phyloP scores from a whole-genome alignment of 1,284 basidiomycete genomes.

The Tilletia setariae region DNA sequence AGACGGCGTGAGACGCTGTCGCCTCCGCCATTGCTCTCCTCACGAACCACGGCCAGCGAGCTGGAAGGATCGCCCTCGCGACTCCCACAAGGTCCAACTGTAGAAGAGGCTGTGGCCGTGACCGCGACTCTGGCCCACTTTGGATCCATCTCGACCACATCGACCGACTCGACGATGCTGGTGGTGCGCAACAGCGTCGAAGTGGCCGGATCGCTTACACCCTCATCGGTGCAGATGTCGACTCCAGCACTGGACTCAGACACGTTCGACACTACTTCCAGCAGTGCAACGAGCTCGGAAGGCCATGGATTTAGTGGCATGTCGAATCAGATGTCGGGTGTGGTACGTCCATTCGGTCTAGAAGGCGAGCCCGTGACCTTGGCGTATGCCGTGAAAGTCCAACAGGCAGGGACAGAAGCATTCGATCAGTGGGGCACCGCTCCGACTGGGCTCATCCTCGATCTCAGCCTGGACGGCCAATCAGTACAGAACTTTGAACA shows the following conservation, averaged over 20 bases:
- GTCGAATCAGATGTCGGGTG: too few relatives aligned
- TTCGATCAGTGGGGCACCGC: slow-evolving; percentile 5
- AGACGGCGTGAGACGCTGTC: too few relatives aligned
- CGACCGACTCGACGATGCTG: background rate
- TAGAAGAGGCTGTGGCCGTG: background rate
- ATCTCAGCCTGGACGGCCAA: background rate
- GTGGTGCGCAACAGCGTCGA: slow-evolving; percentile 4
- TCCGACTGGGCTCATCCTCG: background rate
- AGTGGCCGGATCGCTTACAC: background rate
- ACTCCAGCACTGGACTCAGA: background rate
- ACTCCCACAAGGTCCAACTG: background rate
- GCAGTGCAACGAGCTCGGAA: background rate
- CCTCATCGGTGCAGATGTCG: background rate
- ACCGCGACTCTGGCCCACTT: background rate
- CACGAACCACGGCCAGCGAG: too few relatives aligned
- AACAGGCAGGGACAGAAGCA: too few relatives aligned
- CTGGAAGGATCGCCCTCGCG: too few relatives aligned
- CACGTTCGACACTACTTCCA: background rate
- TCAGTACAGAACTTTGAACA: background rate
- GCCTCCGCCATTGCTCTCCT: too few relatives aligned
- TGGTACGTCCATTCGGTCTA: too few relatives aligned
- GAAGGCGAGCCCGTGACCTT: too few relatives aligned
- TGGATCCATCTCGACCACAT: background rate
- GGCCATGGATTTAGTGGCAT: background rate
- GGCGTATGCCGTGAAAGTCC: too few relatives aligned